Evolutionary conservation across 2,329 filamentous ascomycete genomes (phyloP), one percentile per base, ranked within the genome.

Genomic region (Paecilomyces niveus): DNA sequence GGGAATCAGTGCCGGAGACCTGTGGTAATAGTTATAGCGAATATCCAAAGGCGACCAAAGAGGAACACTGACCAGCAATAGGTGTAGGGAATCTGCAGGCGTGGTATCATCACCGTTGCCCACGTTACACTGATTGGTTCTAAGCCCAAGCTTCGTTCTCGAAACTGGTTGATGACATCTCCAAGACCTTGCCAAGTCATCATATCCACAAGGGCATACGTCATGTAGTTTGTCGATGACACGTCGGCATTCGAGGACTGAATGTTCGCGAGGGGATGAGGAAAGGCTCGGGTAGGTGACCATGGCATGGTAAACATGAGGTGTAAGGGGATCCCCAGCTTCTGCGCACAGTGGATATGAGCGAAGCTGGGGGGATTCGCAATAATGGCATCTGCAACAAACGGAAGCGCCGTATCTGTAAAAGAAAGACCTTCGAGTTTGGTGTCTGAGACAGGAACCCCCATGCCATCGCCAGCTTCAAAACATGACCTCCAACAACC

Each of bases 241-340:
- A 85, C 80, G 65, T 94, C 90, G 1, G 88, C 88, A 64, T 91
- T 90, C 0, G 87, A 85, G 1, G 85, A 85, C 62, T 89, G 83
- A 58, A 96, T 87, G 63, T 94, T 93, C 0, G 91, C 90, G 24
- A 96, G 78, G 0, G 92, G 92, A 66, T 96, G 92, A 0, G 90
- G 89, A 64, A 96, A 96, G 0, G 88, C 84, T 69, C 90, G 86
- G 0, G 92, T 96, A 0, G 91, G 88, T 1, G 89, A 89, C 88
- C 90, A 96, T 0, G 92, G 92, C 90, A 96, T 96, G 1, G 92
- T 96, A 74, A 96, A 96, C 89, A 96, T 95, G 73, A 96, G 77
- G 68, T 92, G 89, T 2, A 93, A 72, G 0, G 90, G 90, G 21
- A 92, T 84, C 0, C 89, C 89, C 24, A 94, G 72, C 26, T 88